These are phyloP conservation scores for Pseudomassariella vexata DNA, from an alignment of 2,329 filamentous ascomycete species.

Conservation along the genomic window DNA sequence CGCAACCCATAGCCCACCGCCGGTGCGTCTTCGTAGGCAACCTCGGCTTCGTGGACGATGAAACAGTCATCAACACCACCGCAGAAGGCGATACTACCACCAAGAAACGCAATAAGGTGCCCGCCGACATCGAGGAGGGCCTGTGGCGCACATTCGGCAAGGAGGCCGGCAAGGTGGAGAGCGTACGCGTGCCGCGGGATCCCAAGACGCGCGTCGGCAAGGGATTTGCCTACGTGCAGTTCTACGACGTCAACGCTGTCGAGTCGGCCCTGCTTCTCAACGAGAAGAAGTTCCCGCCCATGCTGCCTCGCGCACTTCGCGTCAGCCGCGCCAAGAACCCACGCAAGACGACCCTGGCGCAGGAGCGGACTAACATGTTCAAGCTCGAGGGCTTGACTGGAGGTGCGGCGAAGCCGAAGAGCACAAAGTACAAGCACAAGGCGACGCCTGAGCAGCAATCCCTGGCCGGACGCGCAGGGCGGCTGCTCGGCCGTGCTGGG, in stretches of 20 bases:
- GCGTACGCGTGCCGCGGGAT: conserved; percentile 86
- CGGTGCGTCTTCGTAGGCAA: conserved; percentile 97
- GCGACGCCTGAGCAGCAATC: conserved; percentile 64
- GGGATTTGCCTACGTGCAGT: conserved; percentile 96
- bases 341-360: conserved; percentile 50
- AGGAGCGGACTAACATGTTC: conserved; percentile 40
- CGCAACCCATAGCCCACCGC: conserved; percentile 72
- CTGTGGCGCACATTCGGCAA: conserved; percentile 77
- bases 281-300: conserved; percentile 87
- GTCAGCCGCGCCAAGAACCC: conserved; percentile 80
- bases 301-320: conserved; percentile 83
- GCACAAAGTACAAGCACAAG: conserved; percentile 62
- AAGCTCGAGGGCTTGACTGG: conserved; percentile 21
- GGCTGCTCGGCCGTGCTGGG: conserved; percentile 66
- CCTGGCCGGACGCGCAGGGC: conserved; percentile 65
- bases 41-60: conserved; percentile 91
- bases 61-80: conserved; percentile 62
- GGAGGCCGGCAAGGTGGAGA: conserved; percentile 76
- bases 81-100: conserved; percentile 61
- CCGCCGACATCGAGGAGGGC: conserved; percentile 87
- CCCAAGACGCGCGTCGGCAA: conserved; percentile 89
- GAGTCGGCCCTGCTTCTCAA: conserved; percentile 85
- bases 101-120: conserved; percentile 68
- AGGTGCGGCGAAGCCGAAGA: conserved; percentile 26
- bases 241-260: conserved; percentile 80